Evolutionary conservation across 176 grass and related monocot species (phyloP), one percentile per base, ranked within the genome.

Genomic region (Paspalum vaginatum): DNA sequence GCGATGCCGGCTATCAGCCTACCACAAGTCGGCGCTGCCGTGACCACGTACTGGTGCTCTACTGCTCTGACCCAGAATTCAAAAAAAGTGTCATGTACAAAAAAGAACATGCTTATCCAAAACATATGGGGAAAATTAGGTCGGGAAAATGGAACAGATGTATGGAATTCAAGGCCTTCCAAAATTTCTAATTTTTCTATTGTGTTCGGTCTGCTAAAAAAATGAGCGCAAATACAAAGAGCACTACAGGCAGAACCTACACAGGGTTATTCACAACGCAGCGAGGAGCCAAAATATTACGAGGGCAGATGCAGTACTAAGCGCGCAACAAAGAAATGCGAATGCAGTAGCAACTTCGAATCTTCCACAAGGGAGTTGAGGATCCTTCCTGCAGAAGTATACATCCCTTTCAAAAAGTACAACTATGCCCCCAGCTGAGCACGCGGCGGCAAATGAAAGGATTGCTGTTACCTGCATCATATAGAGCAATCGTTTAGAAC

Each of bases 211-310:
- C 58, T 53, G 66, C 49, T 77, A 22, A 11, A 40, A 67, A 65
- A 49, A 37, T 77, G 17, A 82, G 43, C 22, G 50, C 9, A 37
- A 9, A 65, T 60, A 73, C 66, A 80, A 66, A 85, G 69, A 82
- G 65, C 52, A 45, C 62, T 54, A 87, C 70, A 69, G 11, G 90
- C 38, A 67, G 49, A 73, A 65, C 48, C 84, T 80, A 51, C 79
- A 90, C 72, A 91, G 44, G 9, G 40, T 43, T 62, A 70, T 71
- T 97, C 80, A 97, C 69, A 83, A 44, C 1, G 95, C 92, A 47
- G 90, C 90, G 32, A 95, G 86, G 49, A 98, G 84, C 90, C 92
- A 93, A 81, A 95, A 93, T 84, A 93, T 91, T 74, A 95, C 77
- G 16, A 91, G 71, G 40, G 92, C 89, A 63, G 95, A 98, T 52